Base-by-base conservation (phyloP, 495 filamentous ascomycete genomes). In the Lepraria neglecta region DNA sequence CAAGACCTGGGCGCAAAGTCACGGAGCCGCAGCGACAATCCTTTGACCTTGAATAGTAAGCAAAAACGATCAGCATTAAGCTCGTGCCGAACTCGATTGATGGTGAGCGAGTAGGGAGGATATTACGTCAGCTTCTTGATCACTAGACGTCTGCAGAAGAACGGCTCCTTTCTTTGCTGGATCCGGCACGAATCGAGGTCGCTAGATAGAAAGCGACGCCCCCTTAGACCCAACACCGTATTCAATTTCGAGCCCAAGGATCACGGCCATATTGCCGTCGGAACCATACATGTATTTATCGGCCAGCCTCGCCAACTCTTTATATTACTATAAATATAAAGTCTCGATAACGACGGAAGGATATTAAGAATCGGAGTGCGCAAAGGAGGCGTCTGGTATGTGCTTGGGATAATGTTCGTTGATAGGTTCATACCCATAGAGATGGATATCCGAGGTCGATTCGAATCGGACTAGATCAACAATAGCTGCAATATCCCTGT, bases 301-400 rank as follows among this genome's bases (percentile, higher is more conserved):
- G 38, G 33, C 19, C 6, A 57, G 40, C 40, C 55, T 57, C 14
- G 14, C 30, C 19, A 57, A 57, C 24, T 57, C 40, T 57, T 57
- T 57, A 10, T 45, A 2, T 0, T 4, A 7, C 55, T 57, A 5
- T 45, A 10, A 45, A 30, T 57, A 44, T 31, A n/a, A 57, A 4
- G 40, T 57, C 40, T 57, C 24, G 24, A 44, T 57, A 0, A 57
- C 14, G 14, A 57, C 4, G 14, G 7, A 57, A n/a, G 21, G 40
- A 45, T 45, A 57, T 44, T 57, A 12, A 57, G 55, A 57, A 44
- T 31, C 0, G 4, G 11, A 3, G 2, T 31, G 7, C 2, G 40
- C 12, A 45, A 57, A 57, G 12, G 12, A 57, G 55, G 40, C 33
- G 33, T 56, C 52, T 27, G n/a, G 19, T 56, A 9, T 12, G 5